Conservation (phyloP, 1,284 basidiomycete genomes). For the Microbotryum lychnidis-dioicae region DNA sequence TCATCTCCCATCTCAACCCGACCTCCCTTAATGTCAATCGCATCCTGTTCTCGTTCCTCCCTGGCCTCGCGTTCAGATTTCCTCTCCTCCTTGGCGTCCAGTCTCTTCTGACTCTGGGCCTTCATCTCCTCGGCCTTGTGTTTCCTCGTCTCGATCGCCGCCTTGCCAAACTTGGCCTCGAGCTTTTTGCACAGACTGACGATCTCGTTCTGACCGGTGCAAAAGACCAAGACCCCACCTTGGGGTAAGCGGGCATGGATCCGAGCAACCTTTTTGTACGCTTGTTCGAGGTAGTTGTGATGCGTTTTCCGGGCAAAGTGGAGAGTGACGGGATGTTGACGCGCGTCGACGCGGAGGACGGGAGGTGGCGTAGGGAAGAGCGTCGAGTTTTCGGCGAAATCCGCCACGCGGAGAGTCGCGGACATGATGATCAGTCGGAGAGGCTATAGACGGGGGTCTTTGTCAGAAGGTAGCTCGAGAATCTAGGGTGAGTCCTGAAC, state of each 20-base stretch:
- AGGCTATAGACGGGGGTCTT: conserved; percentile 48
- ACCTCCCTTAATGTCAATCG: conserved; percentile 20
- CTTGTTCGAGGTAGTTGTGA: conserved; percentile 82
- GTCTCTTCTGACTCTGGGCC: conserved; percentile 15
- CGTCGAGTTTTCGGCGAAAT: conserved; percentile 79
- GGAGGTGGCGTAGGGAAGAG: conserved; percentile 81
- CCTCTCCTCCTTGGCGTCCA: conserved; percentile 9
- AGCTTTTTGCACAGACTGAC: conserved; percentile 58
- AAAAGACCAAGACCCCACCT: conserved; percentile 64
- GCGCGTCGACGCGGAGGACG: conserved; percentile 76
- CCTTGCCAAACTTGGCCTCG: conserved; percentile 65
- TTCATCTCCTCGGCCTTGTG: conserved; percentile 39
- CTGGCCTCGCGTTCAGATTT: conserved; percentile 2
- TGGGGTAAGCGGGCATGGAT: conserved; percentile 63
- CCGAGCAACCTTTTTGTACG: conserved; percentile 78
- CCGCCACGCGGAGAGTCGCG: conserved; percentile 85
- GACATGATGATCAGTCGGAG: conserved; percentile 97
- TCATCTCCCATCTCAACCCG: conserved; percentile 41
- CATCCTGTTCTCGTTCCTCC: conserved; percentile 6
- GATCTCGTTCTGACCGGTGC: conserved; percentile 72
- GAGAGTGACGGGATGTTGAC: conserved; percentile 90
- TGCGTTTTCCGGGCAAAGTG: conserved; percentile 85
- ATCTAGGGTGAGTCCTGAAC: no score
- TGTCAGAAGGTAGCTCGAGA: not conserved
- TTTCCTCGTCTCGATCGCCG: conserved; percentile 53